Evolutionary conservation across 305 asterid species (phyloP).

Genomic region (Fraxinus floribunda): DNA sequence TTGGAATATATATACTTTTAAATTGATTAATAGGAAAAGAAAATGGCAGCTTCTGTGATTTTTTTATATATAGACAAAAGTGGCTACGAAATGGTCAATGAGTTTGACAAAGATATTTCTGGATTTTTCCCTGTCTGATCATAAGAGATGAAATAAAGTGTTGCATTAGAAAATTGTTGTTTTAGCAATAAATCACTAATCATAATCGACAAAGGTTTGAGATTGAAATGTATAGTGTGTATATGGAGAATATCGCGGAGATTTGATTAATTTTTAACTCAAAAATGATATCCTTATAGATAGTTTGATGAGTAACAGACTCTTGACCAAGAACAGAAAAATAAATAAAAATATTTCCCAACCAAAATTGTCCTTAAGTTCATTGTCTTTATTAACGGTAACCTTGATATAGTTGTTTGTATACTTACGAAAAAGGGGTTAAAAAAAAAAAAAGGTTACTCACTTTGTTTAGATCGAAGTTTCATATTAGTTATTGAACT

Average conservation of each 20-base stretch:
- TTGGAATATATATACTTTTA: not conserved
- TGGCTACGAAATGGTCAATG: not conserved
- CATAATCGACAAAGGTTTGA: no score
- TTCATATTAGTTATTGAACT: not conserved
- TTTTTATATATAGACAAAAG: constrained; percentile 12
- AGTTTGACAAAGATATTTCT: no score
- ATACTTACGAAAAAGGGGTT: not conserved
- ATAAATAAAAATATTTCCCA: no score
- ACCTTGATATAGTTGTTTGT: no score
- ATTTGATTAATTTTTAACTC: no score
- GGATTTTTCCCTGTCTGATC: not conserved
- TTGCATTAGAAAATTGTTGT: no score
- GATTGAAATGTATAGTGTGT: no score
- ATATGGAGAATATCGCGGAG: no score
- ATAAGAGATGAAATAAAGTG: no score
- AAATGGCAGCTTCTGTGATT: constrained; percentile 29
- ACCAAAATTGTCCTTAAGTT: not conserved
- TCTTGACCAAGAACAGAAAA: no score
- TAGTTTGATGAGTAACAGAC: not conserved
- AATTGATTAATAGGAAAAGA: constrained; percentile 18
- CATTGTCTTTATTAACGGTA: not conserved
- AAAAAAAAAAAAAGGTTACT: not conserved
- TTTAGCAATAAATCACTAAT: no score
- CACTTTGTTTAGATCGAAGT: not conserved
- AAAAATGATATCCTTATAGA: not conserved